phyloP scores from a whole-genome alignment of 2,329 filamentous ascomycete species.

The Dactylellina cionopaga region DNA sequence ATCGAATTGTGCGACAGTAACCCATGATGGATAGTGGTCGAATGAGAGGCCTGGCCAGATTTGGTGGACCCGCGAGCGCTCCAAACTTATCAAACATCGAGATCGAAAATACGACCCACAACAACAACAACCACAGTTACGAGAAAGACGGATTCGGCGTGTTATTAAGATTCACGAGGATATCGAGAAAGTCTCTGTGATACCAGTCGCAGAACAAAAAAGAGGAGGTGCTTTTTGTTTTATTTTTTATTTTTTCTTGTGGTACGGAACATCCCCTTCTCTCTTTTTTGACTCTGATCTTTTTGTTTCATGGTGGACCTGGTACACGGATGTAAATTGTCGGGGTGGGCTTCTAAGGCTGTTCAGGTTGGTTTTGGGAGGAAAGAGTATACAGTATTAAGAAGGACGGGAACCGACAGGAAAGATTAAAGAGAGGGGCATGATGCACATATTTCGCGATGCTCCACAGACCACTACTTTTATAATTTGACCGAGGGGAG shows the following conservation, averaged over 20 bases:
- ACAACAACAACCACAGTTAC: slow-evolving; percentile 6
- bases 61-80: slow-evolving; percentile 40
- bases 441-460: slow-evolving; percentile 11
- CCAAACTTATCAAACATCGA: slow-evolving; percentile 21
- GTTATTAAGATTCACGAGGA: slow-evolving; percentile 21
- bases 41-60: slow-evolving; percentile 34
- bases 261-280: slow-evolving; percentile 16
- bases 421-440: not conserved
- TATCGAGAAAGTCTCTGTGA: slow-evolving; percentile 25
- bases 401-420: slow-evolving; percentile 21
- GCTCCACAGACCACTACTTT: no score
- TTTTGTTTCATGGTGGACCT: not conserved
- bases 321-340: slow-evolving; percentile 3
- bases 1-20: slow-evolving; percentile 37
- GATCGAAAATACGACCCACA: no score
- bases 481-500: not conserved
- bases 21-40: slow-evolving; percentile 48
- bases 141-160: slow-evolving; percentile 31
- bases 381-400: slow-evolving; percentile 26
- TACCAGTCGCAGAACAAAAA: slow-evolving; percentile 12
- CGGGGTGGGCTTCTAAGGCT: not conserved
- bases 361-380: not conserved
- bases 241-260: no score
- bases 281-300: not conserved
- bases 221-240: no score